Evolutionary conservation across 257 asterid species (phyloP).

Genomic region (Voacanga thouarsii): DNA sequence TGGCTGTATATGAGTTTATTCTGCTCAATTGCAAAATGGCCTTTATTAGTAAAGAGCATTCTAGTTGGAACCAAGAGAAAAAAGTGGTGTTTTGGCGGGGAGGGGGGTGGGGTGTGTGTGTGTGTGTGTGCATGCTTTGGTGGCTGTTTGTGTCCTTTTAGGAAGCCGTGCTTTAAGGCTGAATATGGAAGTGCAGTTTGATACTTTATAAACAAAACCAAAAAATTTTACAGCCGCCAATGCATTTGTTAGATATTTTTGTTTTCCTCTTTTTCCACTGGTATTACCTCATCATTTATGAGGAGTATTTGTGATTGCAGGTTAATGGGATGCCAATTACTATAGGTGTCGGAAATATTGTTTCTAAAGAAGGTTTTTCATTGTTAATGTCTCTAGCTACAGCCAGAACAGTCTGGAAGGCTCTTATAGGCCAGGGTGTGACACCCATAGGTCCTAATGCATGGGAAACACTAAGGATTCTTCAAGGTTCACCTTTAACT

Average conservation of each 20-base stretch:
- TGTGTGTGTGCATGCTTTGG: background rate
- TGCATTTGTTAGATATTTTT: background rate
- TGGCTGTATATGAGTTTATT: background rate
- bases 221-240: background rate
- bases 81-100: background rate
- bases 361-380: constrained; percentile 79
- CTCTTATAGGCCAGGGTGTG: constrained; percentile 70
- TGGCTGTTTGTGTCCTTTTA: no score
- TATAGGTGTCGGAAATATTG: constrained; percentile 77
- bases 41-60: background rate
- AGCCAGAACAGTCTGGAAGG: constrained; percentile 61
- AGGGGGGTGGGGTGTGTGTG: no score
- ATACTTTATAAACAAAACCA: background rate
- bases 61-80: background rate
- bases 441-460: constrained; percentile 67
- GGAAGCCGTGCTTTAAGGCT: background rate
- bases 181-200: background rate
- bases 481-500: constrained; percentile 54
- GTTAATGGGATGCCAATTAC: constrained; percentile 87
- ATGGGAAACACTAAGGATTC: constrained; percentile 89
- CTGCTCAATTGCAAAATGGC: background rate
- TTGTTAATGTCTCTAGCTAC: constrained; percentile 68
- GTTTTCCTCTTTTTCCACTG: no score
- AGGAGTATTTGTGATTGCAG: constrained; percentile 31
- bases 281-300: background rate